Percentiles rank a stretch among this genome's conserved stretches.
These are phyloP conservation scores for Tetratostichococcus sp. DNA, from an alignment of 139 green algal species.

Conservation along the genomic window DNA sequence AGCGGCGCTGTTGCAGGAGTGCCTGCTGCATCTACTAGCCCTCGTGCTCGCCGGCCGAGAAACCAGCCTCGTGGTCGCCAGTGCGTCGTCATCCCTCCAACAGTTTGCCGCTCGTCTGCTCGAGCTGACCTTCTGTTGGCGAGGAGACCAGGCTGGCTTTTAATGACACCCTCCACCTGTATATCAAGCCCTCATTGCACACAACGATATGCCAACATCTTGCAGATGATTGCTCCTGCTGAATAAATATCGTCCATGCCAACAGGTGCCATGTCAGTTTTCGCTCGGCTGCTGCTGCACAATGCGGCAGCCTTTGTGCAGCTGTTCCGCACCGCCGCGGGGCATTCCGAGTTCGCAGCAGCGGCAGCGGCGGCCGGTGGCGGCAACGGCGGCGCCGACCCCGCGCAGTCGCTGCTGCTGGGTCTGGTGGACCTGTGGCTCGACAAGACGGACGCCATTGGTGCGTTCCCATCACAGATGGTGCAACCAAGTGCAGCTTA, in stretches of 20 bases:
- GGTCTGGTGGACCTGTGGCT: constrained; percentile 58
- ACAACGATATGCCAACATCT: background rate
- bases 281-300: constrained; percentile 67
- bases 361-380: background rate
- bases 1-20: constrained; percentile 29
- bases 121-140: too few species aligned
- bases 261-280: constrained; percentile 44
- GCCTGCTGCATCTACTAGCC: constrained; percentile 49
- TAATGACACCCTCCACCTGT: too few species aligned
- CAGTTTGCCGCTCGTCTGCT: too few species aligned
- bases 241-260: background rate
- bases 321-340: constrained; percentile 27
- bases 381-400: background rate
- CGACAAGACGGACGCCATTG: constrained; percentile 34
- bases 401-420: constrained; percentile 27
- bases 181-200: too few species aligned
- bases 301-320: constrained; percentile 33
- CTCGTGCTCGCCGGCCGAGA: constrained; percentile 44
- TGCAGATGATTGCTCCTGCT: background rate
- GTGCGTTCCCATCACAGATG: too few species aligned
- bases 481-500: too few species aligned
- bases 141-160: too few species aligned
- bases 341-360: background rate
- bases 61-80: constrained; percentile 46
- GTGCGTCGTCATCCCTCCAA: too few species aligned